Base-by-base conservation (phyloP, 176 grass and related monocot species). In the Panicum miliaceum region DNA sequence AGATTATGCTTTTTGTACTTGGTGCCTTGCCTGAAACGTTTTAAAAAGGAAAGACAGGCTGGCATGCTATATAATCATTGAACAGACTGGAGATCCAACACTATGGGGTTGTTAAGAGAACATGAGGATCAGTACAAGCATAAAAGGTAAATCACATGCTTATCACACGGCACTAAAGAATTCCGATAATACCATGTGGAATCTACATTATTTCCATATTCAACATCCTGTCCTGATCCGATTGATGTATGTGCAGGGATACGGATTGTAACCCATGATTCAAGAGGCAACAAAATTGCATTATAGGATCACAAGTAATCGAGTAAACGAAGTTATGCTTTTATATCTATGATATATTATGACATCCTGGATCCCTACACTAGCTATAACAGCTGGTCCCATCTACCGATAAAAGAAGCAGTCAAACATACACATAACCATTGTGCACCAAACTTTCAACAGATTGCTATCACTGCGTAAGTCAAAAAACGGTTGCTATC, bases 151-250 rank as follows among this genome's bases (percentile, higher is more conserved):
- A 60, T 18, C 34, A 61, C 50, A 84, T 79, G 84, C 47, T 61
- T 52, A 81, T 85, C 88, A 70, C 41, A 63, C 62, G 59, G 25
- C 34, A 29, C 29, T 76, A 76, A 81, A 81, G 12, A 84, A 81
- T 41, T 74, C 4, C 51, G 61, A 59, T 37, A 81, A 84, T 80
- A 27, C 46, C 48, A 60, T 73, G 56, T 9, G 22, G 66, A 70
- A 23, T 16, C 47, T 72, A 90, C 16, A 67, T 18, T 16, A 62
- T 80, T 86, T 58, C 20, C 41, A 84, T 60, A 76, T 53, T 40
- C 38, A 42, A 26, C 36, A 42, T 61, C 53, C 18, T 69, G 40
- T 73, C 80, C 68, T 83, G 22, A 73, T 74, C 79, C 83, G 38
- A 27, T 50, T 62, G 61, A 69, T 83, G 79, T 34, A 8, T 18